A percentile compares a stretch with the other conserved stretches of the same genome.
phyloP scores from a whole-genome alignment of 2,329 filamentous ascomycete genomes.

The Fusarium abutilonis region DNA sequence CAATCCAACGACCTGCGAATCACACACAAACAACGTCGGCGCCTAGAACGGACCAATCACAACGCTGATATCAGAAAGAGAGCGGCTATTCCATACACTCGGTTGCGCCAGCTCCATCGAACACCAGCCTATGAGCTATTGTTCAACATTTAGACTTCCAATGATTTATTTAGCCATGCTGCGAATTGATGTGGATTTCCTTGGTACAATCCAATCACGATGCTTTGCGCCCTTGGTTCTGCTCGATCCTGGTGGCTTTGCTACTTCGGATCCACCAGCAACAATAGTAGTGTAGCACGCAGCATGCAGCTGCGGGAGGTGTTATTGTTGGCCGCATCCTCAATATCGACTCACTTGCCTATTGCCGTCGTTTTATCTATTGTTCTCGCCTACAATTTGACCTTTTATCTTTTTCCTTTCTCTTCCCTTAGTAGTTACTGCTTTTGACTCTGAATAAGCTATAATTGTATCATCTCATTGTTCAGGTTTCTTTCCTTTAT shows the following conservation, averaged over 20 bases:
- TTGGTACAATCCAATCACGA: slow-evolving; percentile 41
- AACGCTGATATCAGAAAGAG: slow-evolving; percentile 15
- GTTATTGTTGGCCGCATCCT: slow-evolving; percentile 35
- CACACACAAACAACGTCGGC: slow-evolving; percentile 40
- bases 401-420: slow-evolving; percentile 10
- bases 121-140: slow-evolving; percentile 42
- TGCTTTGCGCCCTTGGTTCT: slow-evolving; percentile 31
- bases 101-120: slow-evolving; percentile 42
- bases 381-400: slow-evolving; percentile 15
- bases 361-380: slow-evolving; percentile 19
- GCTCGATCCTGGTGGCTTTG: slow-evolving; percentile 30
- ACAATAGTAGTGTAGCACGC: slow-evolving; percentile 14
- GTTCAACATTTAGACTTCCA: slow-evolving; percentile 25
- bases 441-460: slow-evolving; percentile 14
- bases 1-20: slow-evolving; percentile 44
- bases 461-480: slow-evolving; percentile 21
- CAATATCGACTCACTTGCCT: slow-evolving; percentile 13
- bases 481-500: slow-evolving; percentile 42
- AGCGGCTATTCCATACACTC: slow-evolving; percentile 55
- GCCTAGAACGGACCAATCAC: slow-evolving; percentile 48
- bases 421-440: slow-evolving; percentile 14
- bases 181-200: slow-evolving; percentile 31
- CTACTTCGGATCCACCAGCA: slow-evolving; percentile 24
- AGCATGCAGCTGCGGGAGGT: slow-evolving; percentile 20
- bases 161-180: slow-evolving; percentile 46